Evolutionary conservation across 1,284 basidiomycete genomes (phyloP).

Genomic region (Apiotrichum montevideense): DNA sequence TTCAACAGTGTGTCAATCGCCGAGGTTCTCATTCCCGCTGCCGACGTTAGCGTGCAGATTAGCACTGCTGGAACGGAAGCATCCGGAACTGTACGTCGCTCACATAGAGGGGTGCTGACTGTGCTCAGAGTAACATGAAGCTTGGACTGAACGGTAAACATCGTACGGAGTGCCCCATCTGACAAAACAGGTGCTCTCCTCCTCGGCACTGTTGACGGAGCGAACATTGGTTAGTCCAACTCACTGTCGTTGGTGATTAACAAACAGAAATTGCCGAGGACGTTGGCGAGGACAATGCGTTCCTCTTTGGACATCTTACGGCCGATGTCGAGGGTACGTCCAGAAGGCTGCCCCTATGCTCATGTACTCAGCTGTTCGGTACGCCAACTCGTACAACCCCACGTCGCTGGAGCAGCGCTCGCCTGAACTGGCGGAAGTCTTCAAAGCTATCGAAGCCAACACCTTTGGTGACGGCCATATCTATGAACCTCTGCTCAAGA

Average conservation of each 20-base stretch:
- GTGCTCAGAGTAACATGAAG: conserved; percentile 71
- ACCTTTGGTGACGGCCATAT: conserved; percentile 67
- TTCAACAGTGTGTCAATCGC: conserved; percentile 61
- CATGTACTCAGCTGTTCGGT: conserved; percentile 54
- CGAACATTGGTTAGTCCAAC: conserved; percentile 62
- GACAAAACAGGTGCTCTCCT: conserved; percentile 62
- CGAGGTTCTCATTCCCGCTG: conserved; percentile 83
- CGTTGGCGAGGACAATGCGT: conserved; percentile 60
- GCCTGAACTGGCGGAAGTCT: conserved; percentile 59
- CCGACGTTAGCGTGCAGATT: conserved; percentile 87
- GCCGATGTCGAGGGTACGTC: conserved; percentile 56
- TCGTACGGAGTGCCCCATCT: neutral
- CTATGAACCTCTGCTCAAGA: conserved; percentile 63
- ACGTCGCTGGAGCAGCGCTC: conserved; percentile 72
- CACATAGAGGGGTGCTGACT: neutral
- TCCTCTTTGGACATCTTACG: conserved; percentile 45
- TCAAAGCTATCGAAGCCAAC: conserved; percentile 65
- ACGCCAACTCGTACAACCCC: conserved; percentile 75
- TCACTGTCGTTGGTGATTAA: conserved; percentile 3
- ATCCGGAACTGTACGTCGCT: conserved; percentile 37
- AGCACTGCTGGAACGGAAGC: conserved; percentile 85
- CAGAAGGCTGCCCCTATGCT: neutral
- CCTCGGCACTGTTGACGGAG: conserved; percentile 64
- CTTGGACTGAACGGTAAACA: conserved; percentile 51
- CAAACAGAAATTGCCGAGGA: conserved; percentile 73